These are phyloP conservation scores for Podospora tetraspora DNA, from an alignment of 495 filamentous ascomycete species.

Conservation along the genomic window DNA sequence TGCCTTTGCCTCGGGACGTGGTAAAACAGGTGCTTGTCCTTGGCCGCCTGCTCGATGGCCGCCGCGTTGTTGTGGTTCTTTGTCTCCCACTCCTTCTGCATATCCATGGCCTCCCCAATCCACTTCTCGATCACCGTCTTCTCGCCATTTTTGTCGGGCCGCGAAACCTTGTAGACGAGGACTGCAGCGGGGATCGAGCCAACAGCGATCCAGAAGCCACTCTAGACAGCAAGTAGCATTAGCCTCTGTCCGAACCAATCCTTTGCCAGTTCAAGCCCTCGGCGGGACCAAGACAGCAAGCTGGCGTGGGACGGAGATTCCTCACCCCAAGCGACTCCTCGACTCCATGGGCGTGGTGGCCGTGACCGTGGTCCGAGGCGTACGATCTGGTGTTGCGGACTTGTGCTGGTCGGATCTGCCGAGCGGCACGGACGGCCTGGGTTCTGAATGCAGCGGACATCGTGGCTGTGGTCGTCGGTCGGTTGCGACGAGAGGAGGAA, in stretches of 20 bases:
- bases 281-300: not conserved
- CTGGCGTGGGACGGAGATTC: not conserved
- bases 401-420: constrained; percentile 29
- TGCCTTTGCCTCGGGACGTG: constrained; percentile 28
- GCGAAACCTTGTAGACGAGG: constrained; percentile 38
- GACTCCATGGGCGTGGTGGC: constrained; percentile 30
- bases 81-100: constrained; percentile 35
- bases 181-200: constrained; percentile 30
- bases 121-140: constrained; percentile 29
- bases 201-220: constrained; percentile 36
- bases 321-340: constrained; percentile 44
- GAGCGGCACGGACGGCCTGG: constrained; percentile 34
- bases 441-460: constrained; percentile 45
- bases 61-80: constrained; percentile 39
- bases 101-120: constrained; percentile 32
- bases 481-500: constrained; percentile 8
- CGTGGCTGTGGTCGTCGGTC: constrained; percentile 19
- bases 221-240: constrained; percentile 21
- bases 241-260: not conserved
- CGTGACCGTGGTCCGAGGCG: constrained; percentile 36
- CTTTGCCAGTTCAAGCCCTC: not conserved
- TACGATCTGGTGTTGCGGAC: constrained; percentile 38
- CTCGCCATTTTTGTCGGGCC: constrained; percentile 41
- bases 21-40: constrained; percentile 43
- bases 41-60: constrained; percentile 42